A percentile compares a stretch with the other conserved stretches of the same genome.
Evolutionary conservation across 768 basidiomycete genomes (phyloP).

Genomic region (Hericium erinaceus): DNA sequence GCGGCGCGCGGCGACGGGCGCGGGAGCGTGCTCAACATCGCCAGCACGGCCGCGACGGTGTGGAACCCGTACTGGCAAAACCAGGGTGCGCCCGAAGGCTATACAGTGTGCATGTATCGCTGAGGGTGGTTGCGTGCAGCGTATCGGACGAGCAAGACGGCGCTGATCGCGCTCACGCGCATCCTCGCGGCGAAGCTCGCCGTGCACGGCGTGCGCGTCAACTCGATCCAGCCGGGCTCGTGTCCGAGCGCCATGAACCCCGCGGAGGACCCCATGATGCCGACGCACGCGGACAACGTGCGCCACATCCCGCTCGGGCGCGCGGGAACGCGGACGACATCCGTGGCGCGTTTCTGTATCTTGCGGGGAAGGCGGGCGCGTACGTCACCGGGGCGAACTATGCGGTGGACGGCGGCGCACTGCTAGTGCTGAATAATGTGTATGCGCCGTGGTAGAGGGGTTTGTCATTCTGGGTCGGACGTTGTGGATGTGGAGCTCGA

Average conservation of each 20-base stretch:
- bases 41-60: no score
- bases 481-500: no score
- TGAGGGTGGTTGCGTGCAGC: constrained; percentile 27
- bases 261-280: constrained; percentile 25
- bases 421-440: constrained; percentile 15
- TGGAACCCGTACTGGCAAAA: constrained; percentile 40
- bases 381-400: constrained; percentile 76
- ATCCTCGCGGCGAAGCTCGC: neutral
- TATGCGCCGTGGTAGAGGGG: no score
- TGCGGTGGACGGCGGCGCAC: constrained; percentile 64
- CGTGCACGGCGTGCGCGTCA: neutral
- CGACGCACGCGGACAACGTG: constrained; percentile 28
- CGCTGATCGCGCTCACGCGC: neutral
- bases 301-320: constrained; percentile 51
- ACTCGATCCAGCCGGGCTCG: neutral
- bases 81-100: constrained; percentile 73
- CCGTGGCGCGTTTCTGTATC: constrained; percentile 62
- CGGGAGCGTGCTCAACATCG: no score
- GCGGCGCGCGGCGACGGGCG: no score
- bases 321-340: constrained; percentile 51
- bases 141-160: neutral
- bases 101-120: constrained; percentile 71
- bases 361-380: constrained; percentile 66
- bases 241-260: neutral
- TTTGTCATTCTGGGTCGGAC: no score